phyloP scores from a whole-genome alignment of 345 rosid genomes.

The Psidium guajava region DNA sequence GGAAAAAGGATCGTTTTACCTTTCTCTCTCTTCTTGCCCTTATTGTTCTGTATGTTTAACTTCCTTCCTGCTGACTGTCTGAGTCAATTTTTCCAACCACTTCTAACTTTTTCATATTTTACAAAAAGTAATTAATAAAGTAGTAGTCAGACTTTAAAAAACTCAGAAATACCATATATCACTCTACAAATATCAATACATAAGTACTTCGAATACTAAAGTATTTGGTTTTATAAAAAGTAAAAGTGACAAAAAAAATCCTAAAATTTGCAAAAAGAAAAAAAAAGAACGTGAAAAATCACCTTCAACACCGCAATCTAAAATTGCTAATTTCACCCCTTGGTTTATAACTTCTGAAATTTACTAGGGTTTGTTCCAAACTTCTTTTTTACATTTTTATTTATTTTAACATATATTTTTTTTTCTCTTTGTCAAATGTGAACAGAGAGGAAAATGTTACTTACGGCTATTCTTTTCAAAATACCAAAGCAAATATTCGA shows the following conservation, averaged over 20 bases:
- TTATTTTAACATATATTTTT: neutral
- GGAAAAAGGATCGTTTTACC: neutral
- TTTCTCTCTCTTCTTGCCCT: neutral
- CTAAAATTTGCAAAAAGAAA: neutral
- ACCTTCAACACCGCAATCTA: neutral
- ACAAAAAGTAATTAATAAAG: neutral
- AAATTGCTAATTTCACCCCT: neutral
- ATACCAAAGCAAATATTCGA: neutral
- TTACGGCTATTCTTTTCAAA: neutral
- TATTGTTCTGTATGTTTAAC: neutral
- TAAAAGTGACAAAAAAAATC: neutral
- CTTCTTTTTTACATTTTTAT: neutral
- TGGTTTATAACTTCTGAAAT: neutral
- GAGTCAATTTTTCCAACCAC: neutral
- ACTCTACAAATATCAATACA: neutral
- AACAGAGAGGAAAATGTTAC: neutral
- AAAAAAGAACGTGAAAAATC: neutral
- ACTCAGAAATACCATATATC: neutral
- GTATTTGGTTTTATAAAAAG: neutral
- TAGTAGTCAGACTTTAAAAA: neutral
- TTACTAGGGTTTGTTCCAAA: neutral
- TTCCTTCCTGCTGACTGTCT: neutral
- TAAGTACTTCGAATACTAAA: neutral
- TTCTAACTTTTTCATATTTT: neutral
- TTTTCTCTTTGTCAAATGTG: neutral